phyloP scores from a whole-genome alignment of 2,329 filamentous ascomycete genomes.

The Eutypella sp. region DNA sequence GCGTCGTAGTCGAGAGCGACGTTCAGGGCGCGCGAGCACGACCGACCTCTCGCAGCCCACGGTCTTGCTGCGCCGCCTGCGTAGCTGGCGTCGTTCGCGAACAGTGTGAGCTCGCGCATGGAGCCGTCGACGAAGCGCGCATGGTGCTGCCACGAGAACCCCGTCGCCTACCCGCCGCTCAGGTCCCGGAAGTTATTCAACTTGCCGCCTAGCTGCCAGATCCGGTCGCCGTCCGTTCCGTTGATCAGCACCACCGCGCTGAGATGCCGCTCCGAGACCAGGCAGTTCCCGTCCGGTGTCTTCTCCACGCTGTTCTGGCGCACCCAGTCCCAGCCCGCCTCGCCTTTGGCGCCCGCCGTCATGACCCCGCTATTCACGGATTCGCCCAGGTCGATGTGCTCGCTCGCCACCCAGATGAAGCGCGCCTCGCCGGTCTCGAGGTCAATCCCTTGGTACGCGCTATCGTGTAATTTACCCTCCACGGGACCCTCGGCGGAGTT shows the following conservation, averaged over 20 bases:
- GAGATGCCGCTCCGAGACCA: slow-evolving; percentile 27
- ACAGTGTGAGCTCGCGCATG: slow-evolving; percentile 24
- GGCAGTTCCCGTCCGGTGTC: slow-evolving; percentile 28
- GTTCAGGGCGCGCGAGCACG: slow-evolving; percentile 37
- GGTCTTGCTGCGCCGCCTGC: slow-evolving; percentile 7
- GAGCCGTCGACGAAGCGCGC: slow-evolving; percentile 25
- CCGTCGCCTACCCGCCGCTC: slow-evolving; percentile 25
- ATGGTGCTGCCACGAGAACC: slow-evolving; percentile 32
- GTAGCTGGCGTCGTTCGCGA: slow-evolving; percentile 29
- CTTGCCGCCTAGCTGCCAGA: slow-evolving; percentile 31
- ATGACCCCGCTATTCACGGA: slow-evolving; percentile 17
- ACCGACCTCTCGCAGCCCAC: slow-evolving; percentile 2
- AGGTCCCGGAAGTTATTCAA: slow-evolving; percentile 30
- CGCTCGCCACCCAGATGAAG: slow-evolving; percentile 32
- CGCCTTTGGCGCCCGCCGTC: slow-evolving; percentile 4
- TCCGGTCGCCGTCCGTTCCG: slow-evolving; percentile 20
- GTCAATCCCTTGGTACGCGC: slow-evolving; percentile 36
- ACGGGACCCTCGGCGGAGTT: slow-evolving; percentile 25
- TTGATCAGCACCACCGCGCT: slow-evolving; percentile 22
- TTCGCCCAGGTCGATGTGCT: slow-evolving; percentile 24
- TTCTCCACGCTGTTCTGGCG: slow-evolving; percentile 31
- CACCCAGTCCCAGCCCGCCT: slow-evolving; percentile 27
- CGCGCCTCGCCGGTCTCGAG: slow-evolving; percentile 30
- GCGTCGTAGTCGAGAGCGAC: slow-evolving; percentile 36
- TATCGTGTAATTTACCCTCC: slow-evolving; percentile 28